phyloP scores from a whole-genome alignment of 306 rosid genomes.

The Phaseolus lunatus region DNA sequence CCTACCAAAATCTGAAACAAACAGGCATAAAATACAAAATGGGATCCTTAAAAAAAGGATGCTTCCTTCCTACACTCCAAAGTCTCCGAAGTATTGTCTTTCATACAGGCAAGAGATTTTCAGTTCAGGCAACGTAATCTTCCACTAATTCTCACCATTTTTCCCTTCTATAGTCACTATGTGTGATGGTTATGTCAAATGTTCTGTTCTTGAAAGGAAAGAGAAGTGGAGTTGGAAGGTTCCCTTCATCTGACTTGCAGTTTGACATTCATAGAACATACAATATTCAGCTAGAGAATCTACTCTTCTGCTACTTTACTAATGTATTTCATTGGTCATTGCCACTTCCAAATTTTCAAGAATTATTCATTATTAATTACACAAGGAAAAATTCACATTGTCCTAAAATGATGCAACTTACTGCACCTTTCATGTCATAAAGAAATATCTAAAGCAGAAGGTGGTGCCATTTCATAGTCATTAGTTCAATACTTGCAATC shows the following conservation, averaged over 20 bases:
- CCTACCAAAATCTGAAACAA: no score
- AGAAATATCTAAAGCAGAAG: neutral
- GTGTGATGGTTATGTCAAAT: no score
- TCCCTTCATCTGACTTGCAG: neutral
- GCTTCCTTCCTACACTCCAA: no score
- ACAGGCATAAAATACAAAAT: no score
- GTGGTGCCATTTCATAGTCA: neutral
- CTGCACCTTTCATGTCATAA: constrained; percentile 26
- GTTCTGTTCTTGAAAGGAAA: neutral
- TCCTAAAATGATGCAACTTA: constrained; percentile 7
- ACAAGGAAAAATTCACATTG: constrained; percentile 25
- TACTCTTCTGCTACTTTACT: neutral
- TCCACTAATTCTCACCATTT: no score
- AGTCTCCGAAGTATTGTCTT: neutral
- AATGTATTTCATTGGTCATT: neutral
- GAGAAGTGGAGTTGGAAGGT: neutral
- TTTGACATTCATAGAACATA: neutral
- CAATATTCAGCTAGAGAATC: neutral
- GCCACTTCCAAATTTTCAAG: neutral
- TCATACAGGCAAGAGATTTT: neutral
- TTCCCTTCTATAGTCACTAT: no score
- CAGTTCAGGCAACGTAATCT: no score
- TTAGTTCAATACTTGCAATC: constrained; percentile 2
- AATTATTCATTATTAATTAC: neutral
- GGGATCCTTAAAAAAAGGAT: no score